Base-by-base conservation (phyloP, 352 stramenopile species). In the Aphanomyces astaci region DNA sequence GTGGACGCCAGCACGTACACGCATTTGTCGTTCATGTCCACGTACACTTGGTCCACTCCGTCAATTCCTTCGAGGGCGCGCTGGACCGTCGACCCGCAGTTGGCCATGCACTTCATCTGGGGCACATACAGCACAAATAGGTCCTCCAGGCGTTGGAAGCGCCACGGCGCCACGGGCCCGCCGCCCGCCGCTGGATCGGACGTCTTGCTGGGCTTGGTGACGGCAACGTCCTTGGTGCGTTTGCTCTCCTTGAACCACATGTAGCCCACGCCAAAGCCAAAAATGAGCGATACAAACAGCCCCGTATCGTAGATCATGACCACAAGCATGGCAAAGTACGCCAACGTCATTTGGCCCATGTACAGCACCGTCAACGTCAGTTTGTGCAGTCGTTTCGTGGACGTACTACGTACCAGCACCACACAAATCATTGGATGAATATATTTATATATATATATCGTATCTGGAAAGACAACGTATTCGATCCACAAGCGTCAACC, bases 81-180 rank as follows among this genome's bases (percentile, higher is more conserved):
- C 72, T 90, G 76, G 24, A 97, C 88, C 1, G 89, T 97, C 11
- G 70, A 91, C 54, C 96, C 97, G 74, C 93, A 97, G 76, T 97
- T 98, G 62, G 98, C 97, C 79, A 97, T 90, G 64, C 90, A 97
- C 75, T 94, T 56, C 62, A 68, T 68, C 0, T 24, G 17, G 11
- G 62, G 43, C 11, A 48, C 62, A 59, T 68, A 45, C 11, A 68
- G 30, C 22, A 68, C 49, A n/a, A 45, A 28, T n/a, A 68, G 48
- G 17, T 22, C n/a, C 11, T 68, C 49, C 3, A 68, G 46, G 11
- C 55, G 39, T n/a, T 43, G 31, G 33, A 68, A 68, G 1, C 62
- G 62, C 62, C 62, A 68, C 32, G 51, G 28, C 11, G 62, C 62
- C 22, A 27, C 62, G 13, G 96, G 96, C 43, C 90, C 89, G 55